Percentiles rank a stretch among this genome's conserved stretches.
Conservation (phyloP, 164 flowering plant genomes). For the Chimonanthus salicifolius region DNA sequence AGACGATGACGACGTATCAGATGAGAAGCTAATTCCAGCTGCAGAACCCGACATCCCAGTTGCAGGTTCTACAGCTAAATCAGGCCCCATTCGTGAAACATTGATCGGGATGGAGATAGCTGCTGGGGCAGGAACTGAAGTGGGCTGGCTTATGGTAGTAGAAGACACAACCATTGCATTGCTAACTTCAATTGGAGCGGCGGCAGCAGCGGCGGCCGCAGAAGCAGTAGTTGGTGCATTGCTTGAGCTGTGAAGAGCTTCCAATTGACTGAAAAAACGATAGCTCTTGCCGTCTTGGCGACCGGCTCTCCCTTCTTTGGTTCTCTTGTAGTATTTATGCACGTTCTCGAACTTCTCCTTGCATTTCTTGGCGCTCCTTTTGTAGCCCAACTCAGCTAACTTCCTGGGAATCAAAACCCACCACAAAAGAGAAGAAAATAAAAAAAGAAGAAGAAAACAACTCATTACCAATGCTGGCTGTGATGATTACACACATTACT, state of each 20-base stretch:
- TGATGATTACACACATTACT: background rate
- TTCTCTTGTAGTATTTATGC: slow-evolving; percentile 66
- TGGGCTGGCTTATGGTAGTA: slow-evolving; percentile 1
- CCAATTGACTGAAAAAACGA: slow-evolving; percentile 54
- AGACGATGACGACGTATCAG: slow-evolving; percentile 39
- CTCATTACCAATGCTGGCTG: background rate
- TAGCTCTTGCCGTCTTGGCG: slow-evolving; percentile 71
- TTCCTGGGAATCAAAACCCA: slow-evolving; percentile 37
- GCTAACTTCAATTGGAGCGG: background rate
- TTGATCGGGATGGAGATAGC: background rate
- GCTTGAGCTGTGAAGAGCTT: slow-evolving; percentile 44
- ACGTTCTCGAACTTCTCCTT: slow-evolving; percentile 76
- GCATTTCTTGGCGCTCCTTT: slow-evolving; percentile 62
- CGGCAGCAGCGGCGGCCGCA: background rate
- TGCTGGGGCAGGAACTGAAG: background rate
- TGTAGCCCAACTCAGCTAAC: slow-evolving; percentile 54
- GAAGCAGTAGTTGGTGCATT: slow-evolving; percentile 7
- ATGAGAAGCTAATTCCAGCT: slow-evolving; percentile 44
- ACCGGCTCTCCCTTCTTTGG: slow-evolving; percentile 62
- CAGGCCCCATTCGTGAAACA: slow-evolving; percentile 1
- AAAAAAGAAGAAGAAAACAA: background rate
- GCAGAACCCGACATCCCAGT: slow-evolving; percentile 2
- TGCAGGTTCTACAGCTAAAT: background rate
- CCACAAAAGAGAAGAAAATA: background rate
- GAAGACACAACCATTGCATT: slow-evolving; percentile 14